These are phyloP conservation scores for Persicaria tinctoria DNA, from an alignment of 148 eudicot species.

Conservation along the genomic window DNA sequence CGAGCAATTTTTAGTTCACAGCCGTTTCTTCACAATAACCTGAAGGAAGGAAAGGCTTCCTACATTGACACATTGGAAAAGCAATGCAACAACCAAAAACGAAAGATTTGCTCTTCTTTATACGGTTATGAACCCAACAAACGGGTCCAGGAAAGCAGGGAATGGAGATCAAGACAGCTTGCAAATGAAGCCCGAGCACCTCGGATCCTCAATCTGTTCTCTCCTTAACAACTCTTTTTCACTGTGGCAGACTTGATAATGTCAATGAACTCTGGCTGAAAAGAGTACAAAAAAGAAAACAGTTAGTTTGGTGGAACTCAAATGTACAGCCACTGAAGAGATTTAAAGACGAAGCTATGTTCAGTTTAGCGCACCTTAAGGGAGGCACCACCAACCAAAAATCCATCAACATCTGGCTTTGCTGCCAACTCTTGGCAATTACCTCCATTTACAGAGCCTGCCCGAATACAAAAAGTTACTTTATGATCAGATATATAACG, in stretches of 20 bases:
- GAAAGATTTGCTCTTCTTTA: no score
- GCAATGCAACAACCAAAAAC: no score
- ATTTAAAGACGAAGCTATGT: background rate
- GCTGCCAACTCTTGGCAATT: constrained; percentile 66
- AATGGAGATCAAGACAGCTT: no score
- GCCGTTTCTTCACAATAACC: no score
- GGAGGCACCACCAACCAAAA: constrained; percentile 68
- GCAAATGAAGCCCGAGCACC: no score
- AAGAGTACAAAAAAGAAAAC: background rate
- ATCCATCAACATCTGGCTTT: constrained; percentile 62
- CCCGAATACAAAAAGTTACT: background rate
- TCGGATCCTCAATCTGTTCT: no score
- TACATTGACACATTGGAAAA: no score
- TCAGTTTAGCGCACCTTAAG: constrained; percentile 30
- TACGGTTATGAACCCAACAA: no score
- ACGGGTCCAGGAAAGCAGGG: no score
- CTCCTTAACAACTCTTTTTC: constrained; percentile 30
- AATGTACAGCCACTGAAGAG: no score
- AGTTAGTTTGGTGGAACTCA: background rate
- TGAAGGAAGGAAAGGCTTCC: no score
- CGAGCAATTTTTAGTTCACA: no score
- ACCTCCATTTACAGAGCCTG: constrained; percentile 64
- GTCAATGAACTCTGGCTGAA: constrained; percentile 54
- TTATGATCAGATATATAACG: background rate
- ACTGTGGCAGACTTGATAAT: constrained; percentile 52